Evolutionary conservation across 768 basidiomycete species (phyloP).

Genomic region (Mrakia gelida): DNA sequence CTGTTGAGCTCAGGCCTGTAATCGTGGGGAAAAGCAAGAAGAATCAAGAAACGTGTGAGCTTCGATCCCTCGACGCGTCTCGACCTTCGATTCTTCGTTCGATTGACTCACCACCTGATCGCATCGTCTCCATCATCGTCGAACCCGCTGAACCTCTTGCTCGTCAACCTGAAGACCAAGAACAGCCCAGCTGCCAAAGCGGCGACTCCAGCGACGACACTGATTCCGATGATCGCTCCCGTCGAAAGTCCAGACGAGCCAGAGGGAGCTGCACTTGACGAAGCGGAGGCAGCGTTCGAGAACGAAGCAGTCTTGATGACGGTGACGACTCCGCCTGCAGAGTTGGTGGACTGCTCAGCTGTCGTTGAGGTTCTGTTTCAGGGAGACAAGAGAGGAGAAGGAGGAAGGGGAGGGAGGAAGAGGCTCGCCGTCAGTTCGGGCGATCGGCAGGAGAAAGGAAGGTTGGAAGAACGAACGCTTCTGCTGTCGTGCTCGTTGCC

Average conservation of each 20-base stretch:
- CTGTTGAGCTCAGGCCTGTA: constrained; percentile 32
- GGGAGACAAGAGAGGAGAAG: not conserved
- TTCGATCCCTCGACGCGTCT: not conserved
- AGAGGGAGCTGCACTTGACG: not conserved
- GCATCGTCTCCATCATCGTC: constrained; percentile 30
- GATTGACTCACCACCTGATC: constrained; percentile 30
- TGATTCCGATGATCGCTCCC: constrained; percentile 33
- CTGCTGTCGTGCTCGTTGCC: not conserved
- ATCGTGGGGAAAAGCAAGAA: not conserved
- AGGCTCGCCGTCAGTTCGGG: not conserved
- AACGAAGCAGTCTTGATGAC: not conserved
- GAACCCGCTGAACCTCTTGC: constrained; percentile 20
- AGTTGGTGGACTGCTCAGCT: constrained; percentile 1
- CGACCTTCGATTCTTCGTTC: not conserved
- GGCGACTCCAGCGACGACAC: constrained; percentile 29
- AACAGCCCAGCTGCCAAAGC: constrained; percentile 26
- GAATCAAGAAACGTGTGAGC: not conserved
- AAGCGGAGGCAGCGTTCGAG: not conserved
- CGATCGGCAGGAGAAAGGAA: not conserved
- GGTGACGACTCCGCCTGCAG: constrained; percentile 19
- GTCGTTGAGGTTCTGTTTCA: not conserved
- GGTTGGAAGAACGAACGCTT: not conserved
- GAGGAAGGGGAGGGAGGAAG: not conserved
- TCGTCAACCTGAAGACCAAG: constrained; percentile 24
- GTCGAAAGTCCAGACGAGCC: constrained; percentile 22